Evolutionary conservation across 805 yeast genomes (phyloP), one percentile per base, ranked within the genome.

Genomic region (Ogataea zsoltii): DNA sequence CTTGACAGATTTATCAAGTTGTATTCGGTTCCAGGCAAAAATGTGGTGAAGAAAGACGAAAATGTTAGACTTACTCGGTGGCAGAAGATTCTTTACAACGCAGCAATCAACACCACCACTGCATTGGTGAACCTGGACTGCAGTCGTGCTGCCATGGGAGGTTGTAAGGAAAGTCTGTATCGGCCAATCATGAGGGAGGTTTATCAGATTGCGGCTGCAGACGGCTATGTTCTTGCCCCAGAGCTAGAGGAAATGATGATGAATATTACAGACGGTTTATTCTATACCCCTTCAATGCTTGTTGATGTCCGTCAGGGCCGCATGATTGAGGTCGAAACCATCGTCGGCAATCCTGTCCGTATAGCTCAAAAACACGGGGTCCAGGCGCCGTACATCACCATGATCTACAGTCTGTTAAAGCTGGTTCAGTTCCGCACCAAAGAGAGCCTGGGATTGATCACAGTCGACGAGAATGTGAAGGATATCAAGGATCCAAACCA

Each of bases 341-440:
- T 73, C 34, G 61, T 72, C 38, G 77, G 77, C 5, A 72, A 72
- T 45, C 69, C 53, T 38, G 43, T 51, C 3, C 54, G 56, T 33
- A 60, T 73, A 11, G 79, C 77, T 0, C 49, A 61, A 40, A 61
- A 60, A 35, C 67, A 70, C 47, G 66, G 67, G 1, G 67, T 76
- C 10, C 48, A 59, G 4, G 72, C 83, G 1, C 95, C 96, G 1
- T 68, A 72, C 9, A 72, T 88, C 42, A 63, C 70, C 0, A 66
- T 79, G 55, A 57, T 86, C 37, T 86, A 85, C 60, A 63, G 70
- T 25, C 66, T 86, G 40, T 70, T 86, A 44, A 70, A 74, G 35
- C 71, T 84, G 59, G 72, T 76, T 38, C 94, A 86, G 65, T 77
- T 78, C 56, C 67, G 75, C 48, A 63, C 80, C 33, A 78, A 77